Base-by-base conservation (phyloP, 2,329 filamentous ascomycete genomes). In the Fonsecaea monophora region DNA sequence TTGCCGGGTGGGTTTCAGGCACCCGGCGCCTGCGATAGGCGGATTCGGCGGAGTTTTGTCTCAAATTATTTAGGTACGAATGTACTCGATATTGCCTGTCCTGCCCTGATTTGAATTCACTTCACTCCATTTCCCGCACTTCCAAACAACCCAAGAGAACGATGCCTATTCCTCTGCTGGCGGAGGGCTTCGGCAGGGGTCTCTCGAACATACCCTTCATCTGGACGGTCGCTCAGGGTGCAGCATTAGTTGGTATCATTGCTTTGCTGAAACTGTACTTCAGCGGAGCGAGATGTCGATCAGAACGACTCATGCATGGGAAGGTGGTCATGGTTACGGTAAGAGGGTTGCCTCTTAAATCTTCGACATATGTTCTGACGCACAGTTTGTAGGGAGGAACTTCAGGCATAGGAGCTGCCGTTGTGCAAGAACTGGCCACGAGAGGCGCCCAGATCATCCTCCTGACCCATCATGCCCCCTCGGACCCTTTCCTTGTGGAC, bases 271-370 rank as follows among this genome's bases (percentile, higher is more conserved):
- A 97, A 83, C 83, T 84, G 74, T 97, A 90, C 81, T 91, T 90
- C 74, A 87, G 87, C 70, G 96, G 95, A 72, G 86, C 89, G 12
- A 82, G 79, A 72, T 97, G 95, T 78, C 81, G 79, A 50, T 86
- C 91, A 32, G 93, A 97, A 76, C 86, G 92, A 66, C 85, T 90
- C 63, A 93, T 99, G 89, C 93, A 97, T 78, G 93, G 92, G 56
- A 96, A 96, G 76, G 92, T 99, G 57, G 85, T 97, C 53, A 89
- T 99, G 84, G 87, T 99, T 60, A 99, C 95, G 18, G 94, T 89
- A 83, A 60, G 81, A 40, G 8, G 35, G 8, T 67, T 9, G 37
- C 30, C 25, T 32, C 21, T 15, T 25, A 8, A 45, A 38, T 34
- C n/a, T 38, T 18, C n/a, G 34, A 59, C 45, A 34, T 30, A 4